These are phyloP conservation scores for Sporothrix brunneoviolacea DNA, from an alignment of 2,329 filamentous ascomycete species.

Conservation along the genomic window DNA sequence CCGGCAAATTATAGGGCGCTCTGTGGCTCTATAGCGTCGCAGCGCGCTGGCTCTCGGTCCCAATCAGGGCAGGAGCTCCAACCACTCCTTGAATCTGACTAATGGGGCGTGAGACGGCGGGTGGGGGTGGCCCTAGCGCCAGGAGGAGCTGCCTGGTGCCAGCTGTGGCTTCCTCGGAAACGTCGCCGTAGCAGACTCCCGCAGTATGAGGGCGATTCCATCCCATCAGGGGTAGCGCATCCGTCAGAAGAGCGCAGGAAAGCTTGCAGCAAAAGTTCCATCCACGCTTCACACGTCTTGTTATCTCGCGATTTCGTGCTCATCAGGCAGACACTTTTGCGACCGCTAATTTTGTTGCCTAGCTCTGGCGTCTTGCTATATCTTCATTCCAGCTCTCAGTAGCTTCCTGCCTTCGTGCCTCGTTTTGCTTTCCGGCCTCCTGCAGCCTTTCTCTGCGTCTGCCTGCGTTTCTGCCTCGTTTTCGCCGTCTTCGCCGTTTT, in stretches of 20 bases:
- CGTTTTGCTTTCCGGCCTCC: neutral
- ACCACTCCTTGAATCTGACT: neutral
- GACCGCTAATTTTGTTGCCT: slow-evolving; percentile 1
- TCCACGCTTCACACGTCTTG: neutral
- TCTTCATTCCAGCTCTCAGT: neutral
- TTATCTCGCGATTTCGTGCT: slow-evolving; percentile 1
- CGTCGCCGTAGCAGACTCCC: no score
- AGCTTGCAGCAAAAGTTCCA: neutral
- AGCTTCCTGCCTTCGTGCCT: neutral
- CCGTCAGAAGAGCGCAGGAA: slow-evolving; percentile 9
- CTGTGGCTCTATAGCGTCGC: no score
- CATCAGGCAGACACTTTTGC: slow-evolving; percentile 3
- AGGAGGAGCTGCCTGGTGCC: neutral
- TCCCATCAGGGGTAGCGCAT: slow-evolving; percentile 8
- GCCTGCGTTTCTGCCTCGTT: neutral
- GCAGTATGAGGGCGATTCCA: neutral
- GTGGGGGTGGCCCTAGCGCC: slow-evolving; percentile 6
- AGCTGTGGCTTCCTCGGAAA: neutral
- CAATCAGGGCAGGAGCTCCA: no score
- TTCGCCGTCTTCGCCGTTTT: neutral
- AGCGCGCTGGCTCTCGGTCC: no score
- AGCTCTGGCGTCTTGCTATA: neutral
- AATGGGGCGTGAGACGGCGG: slow-evolving; percentile 1
- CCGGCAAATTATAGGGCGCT: no score
- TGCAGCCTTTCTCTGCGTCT: neutral